phyloP scores from a whole-genome alignment of 495 filamentous ascomycete species.

The Trichoderma asperelloides region DNA sequence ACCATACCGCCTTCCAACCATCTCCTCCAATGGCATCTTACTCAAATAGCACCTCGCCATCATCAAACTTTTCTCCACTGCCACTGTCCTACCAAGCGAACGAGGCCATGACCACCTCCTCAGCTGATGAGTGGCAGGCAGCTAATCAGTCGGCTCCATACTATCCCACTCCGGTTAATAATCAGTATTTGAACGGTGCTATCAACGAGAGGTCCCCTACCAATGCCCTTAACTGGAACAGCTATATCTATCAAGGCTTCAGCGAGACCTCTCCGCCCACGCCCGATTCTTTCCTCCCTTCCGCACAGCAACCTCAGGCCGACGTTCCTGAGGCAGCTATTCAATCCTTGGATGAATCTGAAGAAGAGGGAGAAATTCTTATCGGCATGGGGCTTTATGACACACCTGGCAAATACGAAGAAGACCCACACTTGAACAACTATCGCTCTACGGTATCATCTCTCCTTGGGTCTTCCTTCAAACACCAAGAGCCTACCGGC shows the following conservation, averaged over 20 bases:
- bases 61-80: slow-evolving; percentile 32
- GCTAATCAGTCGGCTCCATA: slow-evolving; percentile 7
- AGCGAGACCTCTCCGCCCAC: slow-evolving; percentile 47
- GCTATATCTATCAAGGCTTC: slow-evolving; percentile 28
- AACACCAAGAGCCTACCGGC: slow-evolving; percentile 35
- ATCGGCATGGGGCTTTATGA: slow-evolving; percentile 82
- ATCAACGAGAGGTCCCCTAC: neutral
- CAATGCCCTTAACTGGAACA: slow-evolving; percentile 29
- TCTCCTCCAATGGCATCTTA: slow-evolving; percentile 33
- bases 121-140: slow-evolving; percentile 13
- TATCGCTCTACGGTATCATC: slow-evolving; percentile 43
- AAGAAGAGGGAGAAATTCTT: slow-evolving; percentile 57
- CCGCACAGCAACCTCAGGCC: slow-evolving; percentile 34
- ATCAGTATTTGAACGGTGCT: neutral
- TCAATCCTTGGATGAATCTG: slow-evolving; percentile 32
- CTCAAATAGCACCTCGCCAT: slow-evolving; percentile 39
- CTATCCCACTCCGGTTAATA: neutral
- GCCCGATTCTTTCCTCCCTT: slow-evolving; percentile 48
- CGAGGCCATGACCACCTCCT: slow-evolving; percentile 13
- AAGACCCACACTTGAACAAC: slow-evolving; percentile 30
- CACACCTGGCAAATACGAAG: slow-evolving; percentile 42
- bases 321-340: slow-evolving; percentile 32
- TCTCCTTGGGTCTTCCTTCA: slow-evolving; percentile 31
- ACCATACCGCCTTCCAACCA: slow-evolving; percentile 25
- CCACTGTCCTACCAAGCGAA: slow-evolving; percentile 25